Conservation (phyloP, 139 green algal genomes). For the Chlamydomonas schloesseri region DNA sequence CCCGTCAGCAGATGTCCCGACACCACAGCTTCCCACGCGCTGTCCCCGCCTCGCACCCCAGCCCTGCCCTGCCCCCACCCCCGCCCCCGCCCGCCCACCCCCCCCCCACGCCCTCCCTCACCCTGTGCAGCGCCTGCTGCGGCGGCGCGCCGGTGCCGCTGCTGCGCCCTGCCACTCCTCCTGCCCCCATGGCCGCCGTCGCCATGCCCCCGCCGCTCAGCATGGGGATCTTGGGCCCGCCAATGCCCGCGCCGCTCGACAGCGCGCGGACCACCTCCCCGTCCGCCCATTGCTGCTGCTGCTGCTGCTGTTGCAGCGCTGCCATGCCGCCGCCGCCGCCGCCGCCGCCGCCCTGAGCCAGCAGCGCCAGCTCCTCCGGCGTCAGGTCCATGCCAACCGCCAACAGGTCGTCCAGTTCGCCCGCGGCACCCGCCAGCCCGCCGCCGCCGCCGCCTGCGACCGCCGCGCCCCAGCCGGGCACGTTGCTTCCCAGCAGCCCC, state of each 20-base stretch:
- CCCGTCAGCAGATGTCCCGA: too few species aligned
- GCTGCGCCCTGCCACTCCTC: too few species aligned
- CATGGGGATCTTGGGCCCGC: too few species aligned
- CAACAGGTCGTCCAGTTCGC: constrained; percentile 21
- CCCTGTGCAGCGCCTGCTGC: not conserved
- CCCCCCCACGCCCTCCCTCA: not conserved
- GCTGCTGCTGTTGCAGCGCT: not conserved
- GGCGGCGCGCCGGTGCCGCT: too few species aligned
- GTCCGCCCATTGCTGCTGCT: not conserved
- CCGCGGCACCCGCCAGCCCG: not conserved
- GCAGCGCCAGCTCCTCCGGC: constrained; percentile 10
- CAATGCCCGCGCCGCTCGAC: not conserved
- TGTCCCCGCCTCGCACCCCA: too few species aligned
- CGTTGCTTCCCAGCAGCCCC: too few species aligned
- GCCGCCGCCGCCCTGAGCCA: not conserved
- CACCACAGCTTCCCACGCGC: too few species aligned
- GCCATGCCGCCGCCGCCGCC: not conserved
- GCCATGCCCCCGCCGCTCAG: too few species aligned
- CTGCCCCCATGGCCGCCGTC: too few species aligned
- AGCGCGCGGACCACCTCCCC: not conserved
- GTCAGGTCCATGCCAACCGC: constrained; percentile 21
- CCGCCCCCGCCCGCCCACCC: too few species aligned
- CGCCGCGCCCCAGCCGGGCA: too few species aligned
- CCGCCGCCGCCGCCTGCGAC: not conserved
- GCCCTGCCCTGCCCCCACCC: too few species aligned